Evolutionary conservation across 345 rosid genomes (phyloP).

Genomic region (Carallia brachiata): DNA sequence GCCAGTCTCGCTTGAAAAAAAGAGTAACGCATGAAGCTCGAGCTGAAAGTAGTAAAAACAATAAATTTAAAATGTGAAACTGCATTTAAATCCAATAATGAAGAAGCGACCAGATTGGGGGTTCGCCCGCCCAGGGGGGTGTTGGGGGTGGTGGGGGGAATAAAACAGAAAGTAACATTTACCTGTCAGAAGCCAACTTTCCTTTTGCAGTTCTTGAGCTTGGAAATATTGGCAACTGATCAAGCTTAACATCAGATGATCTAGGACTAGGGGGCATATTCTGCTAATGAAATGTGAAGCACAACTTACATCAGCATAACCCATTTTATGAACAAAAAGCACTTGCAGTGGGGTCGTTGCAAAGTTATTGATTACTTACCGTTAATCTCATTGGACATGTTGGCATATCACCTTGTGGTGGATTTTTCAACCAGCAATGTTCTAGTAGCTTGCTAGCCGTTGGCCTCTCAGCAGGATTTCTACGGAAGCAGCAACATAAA

Average conservation of each 20-base stretch:
- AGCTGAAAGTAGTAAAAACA: slow-evolving; percentile 27
- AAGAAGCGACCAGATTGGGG: too few species aligned
- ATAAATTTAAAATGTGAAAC: slow-evolving; percentile 16
- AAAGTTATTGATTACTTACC: slow-evolving; percentile 35
- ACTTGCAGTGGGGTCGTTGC: not conserved
- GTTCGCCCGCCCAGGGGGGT: too few species aligned
- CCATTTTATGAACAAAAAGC: not conserved
- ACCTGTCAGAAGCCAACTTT: slow-evolving; percentile 49
- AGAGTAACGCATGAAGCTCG: slow-evolving; percentile 47
- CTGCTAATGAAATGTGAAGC: slow-evolving; percentile 30
- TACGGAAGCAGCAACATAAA: slow-evolving; percentile 65
- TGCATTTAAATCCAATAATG: not conserved
- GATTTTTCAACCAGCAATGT: slow-evolving; percentile 62
- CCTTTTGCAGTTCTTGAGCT: slow-evolving; percentile 26
- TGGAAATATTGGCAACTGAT: slow-evolving; percentile 30
- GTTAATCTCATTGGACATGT: slow-evolving; percentile 43
- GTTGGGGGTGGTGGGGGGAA: too few species aligned
- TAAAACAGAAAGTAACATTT: slow-evolving; percentile 11
- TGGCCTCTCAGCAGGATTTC: slow-evolving; percentile 91
- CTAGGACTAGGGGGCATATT: slow-evolving; percentile 44
- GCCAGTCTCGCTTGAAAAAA: slow-evolving; percentile 56
- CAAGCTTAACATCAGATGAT: slow-evolving; percentile 39
- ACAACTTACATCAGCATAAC: not conserved
- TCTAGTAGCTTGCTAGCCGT: slow-evolving; percentile 70
- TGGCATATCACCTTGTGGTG: slow-evolving; percentile 39